phyloP scores from a whole-genome alignment of 345 rosid genomes.

The Toxicodendron radicans region DNA sequence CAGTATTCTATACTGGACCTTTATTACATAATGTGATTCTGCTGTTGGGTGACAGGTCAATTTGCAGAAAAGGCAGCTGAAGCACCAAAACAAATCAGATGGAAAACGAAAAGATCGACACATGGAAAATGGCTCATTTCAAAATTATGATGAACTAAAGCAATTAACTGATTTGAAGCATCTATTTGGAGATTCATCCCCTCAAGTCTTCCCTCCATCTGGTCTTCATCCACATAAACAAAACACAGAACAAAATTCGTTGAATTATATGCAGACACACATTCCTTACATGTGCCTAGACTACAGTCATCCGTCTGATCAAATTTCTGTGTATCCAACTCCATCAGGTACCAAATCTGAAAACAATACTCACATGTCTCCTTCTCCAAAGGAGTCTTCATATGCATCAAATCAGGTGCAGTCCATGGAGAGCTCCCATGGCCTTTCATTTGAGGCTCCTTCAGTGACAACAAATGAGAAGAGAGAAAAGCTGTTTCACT shows the following conservation, averaged over 20 bases:
- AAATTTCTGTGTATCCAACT: conserved; percentile 49
- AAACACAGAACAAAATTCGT: conserved; percentile 30
- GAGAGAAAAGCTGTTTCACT: conserved; percentile 29
- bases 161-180: conserved; percentile 34
- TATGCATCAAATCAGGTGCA: conserved; percentile 59
- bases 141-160: conserved; percentile 32
- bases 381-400: conserved; percentile 52
- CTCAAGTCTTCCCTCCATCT: conserved; percentile 31
- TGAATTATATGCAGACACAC: conserved; percentile 25
- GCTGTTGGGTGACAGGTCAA: conserved; percentile 41
- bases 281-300: conserved; percentile 28
- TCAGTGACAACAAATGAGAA: conserved; percentile 31
- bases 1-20: not conserved
- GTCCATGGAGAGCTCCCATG: conserved; percentile 43
- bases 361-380: conserved; percentile 42
- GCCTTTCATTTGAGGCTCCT: conserved; percentile 38
- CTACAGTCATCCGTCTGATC: conserved; percentile 43
- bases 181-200: conserved; percentile 27
- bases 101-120: conserved; percentile 41
- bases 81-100: conserved; percentile 36
- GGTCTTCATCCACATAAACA: conserved; percentile 27
- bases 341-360: conserved; percentile 50
- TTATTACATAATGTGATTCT: conserved; percentile 7
- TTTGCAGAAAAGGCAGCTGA: conserved; percentile 42
- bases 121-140: conserved; percentile 46